Base-by-base conservation (phyloP, 2,329 filamentous ascomycete genomes). In the Neospermospora avenae region DNA sequence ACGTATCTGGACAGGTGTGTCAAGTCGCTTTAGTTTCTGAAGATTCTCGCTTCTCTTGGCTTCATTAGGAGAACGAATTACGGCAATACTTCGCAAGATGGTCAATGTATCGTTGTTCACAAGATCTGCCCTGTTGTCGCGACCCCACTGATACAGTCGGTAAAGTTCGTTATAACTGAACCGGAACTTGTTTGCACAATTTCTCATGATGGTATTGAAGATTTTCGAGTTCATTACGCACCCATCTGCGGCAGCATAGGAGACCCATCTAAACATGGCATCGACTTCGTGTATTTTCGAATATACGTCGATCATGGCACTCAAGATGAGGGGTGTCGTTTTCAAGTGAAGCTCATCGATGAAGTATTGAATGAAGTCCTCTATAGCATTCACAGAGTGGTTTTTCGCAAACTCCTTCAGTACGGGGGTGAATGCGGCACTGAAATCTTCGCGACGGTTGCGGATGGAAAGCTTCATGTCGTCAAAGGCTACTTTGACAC, bases 221-320 rank as follows among this genome's bases (percentile, higher is more conserved):
- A 68, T 68, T 6, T 62, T 55, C 3, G 69, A 55, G 46, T 71
- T 58, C 6, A 70, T 44, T 3, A 41, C 39, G 41, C 61, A 61
- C 13, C 64, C 61, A 6, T 64, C 49, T 45, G 63, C 63, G 11
- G 42, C 44, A 24, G 66, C 64, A 53, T 69, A 70, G 3, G 67
- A 55, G 25, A 74, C 54, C 71, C 70, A 73, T 11, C 65, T 63
- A 18, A 58, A 37, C 13, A 74, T 60, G 16, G 69, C 65, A 48
- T 69, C 65, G 16, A 71, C 58, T 46, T 73, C 71, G 57, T 63
- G 61, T 35, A 58, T 63, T 54, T 61, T 64, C 7, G 60, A 66
- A 60, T 72, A 74, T 18, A 55, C 60, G 25, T 65, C 56, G 16
- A 73, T 65, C 68, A 73, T 69, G 35, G 69, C 51, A 51, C 69